Evolutionary conservation across 257 asterid genomes (phyloP), one percentile per base, ranked within the genome.

Genomic region (Nicotiana paniculata): DNA sequence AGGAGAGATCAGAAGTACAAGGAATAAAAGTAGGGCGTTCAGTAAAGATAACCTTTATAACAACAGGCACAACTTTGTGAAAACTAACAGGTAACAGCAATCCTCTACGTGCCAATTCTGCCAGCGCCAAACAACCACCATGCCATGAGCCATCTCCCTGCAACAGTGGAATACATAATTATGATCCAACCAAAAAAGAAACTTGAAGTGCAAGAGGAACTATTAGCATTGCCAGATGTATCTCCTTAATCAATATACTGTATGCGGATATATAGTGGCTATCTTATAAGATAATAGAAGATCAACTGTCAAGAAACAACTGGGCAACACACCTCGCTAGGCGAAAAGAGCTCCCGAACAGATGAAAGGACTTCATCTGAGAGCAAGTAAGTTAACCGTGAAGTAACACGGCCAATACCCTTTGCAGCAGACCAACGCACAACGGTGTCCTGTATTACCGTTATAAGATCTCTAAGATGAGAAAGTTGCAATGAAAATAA

Each of bases 71-170:
- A 88, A 96, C 97, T 91, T 93, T 93, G 79, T 92, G 91, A 86
- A 96, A 91, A 86, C 93, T 94, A 83, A 88, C 80, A 82, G 99
- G 98, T 64, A 96, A 85, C 82, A 96, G 95, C 86, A 96, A 88
- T 81, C 99, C 99, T 90, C 99, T 89, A 77, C 97, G 98, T 76
- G 98, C 97, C 89, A 96, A 89, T 89, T 96, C 99, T 81, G 98
- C 99, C 89, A 94, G 86, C 69, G 99, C 98, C 89, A 96, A 93
- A 90, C 98, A 96, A 70, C 99, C 99, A 85, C 99, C 99, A 67
- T 96, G 99, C 99, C 99, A 96, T 75, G 99, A 96, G 68, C 98
- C 99, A 90, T 96, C 99, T 13, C 99, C 99, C 99, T 96, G 83
- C 69, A 13, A 83, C 57, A 85, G 62, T 24, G 82, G 83, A 84